Evolutionary conservation across 2,329 filamentous ascomycete species (phyloP).

Genomic region (Orbilia quercus): DNA sequence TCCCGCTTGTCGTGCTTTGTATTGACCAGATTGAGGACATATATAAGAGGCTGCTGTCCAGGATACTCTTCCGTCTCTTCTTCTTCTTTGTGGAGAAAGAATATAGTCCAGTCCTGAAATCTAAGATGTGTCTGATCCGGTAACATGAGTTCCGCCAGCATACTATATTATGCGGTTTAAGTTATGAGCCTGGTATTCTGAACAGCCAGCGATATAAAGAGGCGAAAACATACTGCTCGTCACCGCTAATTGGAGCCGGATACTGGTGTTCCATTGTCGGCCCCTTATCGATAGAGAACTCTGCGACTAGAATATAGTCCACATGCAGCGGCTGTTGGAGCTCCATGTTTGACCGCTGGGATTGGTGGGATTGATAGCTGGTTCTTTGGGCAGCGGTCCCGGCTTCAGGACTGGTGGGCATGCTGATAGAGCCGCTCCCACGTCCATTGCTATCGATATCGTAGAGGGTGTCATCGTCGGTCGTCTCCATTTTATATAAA

Average conservation of each 20-base stretch:
- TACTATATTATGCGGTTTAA: slow-evolving; percentile 64
- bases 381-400: slow-evolving; percentile 35
- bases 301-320: slow-evolving; percentile 97
- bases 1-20: slow-evolving; percentile 95
- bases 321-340: slow-evolving; percentile 79
- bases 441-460: slow-evolving; percentile 53
- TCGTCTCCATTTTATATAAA: slow-evolving; percentile 47
- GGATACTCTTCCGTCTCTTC: slow-evolving; percentile 78
- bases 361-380: slow-evolving; percentile 55
- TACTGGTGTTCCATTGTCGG: slow-evolving; percentile 99
- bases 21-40: slow-evolving; percentile 96
- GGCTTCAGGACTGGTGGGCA: slow-evolving; percentile 42
- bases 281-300: slow-evolving; percentile 95
- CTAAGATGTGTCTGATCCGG: slow-evolving; percentile 95
- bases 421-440: slow-evolving; percentile 42
- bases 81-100: slow-evolving; percentile 96
- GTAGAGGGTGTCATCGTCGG: slow-evolving; percentile 53
- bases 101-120: slow-evolving; percentile 98
- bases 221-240: slow-evolving; percentile 73
- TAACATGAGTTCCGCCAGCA: slow-evolving; percentile 98
- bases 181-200: slow-evolving; percentile 20
- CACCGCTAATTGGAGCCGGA: slow-evolving; percentile 90
- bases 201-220: not conserved
- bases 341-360: slow-evolving; percentile 60
- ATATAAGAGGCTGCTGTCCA: slow-evolving; percentile 84